Conservation (phyloP, 768 basidiomycete species). For the Astraeus odoratus region DNA sequence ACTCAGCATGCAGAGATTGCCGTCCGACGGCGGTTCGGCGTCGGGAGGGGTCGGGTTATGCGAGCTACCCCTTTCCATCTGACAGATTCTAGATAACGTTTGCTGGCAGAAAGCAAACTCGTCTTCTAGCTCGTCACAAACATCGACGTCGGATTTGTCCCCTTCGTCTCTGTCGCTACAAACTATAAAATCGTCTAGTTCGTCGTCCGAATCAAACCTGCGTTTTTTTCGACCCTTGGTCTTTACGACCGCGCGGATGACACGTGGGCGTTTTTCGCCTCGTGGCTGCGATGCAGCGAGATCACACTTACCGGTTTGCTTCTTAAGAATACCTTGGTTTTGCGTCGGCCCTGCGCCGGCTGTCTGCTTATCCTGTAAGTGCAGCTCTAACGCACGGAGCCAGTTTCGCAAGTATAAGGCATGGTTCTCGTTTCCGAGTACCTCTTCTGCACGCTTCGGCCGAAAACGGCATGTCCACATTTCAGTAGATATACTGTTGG, state of each 20-base stretch:
- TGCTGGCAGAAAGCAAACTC: slow-evolving; percentile 23
- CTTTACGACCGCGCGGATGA: slow-evolving; percentile 49
- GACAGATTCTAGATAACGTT: slow-evolving; percentile 16
- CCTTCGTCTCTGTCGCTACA: slow-evolving; percentile 30
- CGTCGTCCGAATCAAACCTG: slow-evolving; percentile 47
- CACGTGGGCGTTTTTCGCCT: slow-evolving; percentile 50
- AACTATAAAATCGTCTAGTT: slow-evolving; percentile 53
- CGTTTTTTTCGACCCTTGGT: slow-evolving; percentile 46
- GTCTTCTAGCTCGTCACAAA: slow-evolving; percentile 33
- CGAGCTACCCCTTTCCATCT: slow-evolving; percentile 2
- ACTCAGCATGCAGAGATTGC: slow-evolving; percentile 4
- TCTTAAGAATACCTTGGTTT: slow-evolving; percentile 6
- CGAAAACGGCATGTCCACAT: slow-evolving; percentile 74
- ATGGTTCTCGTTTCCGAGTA: slow-evolving; percentile 70
- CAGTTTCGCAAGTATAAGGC: slow-evolving; percentile 72
- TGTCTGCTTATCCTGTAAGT: slow-evolving; percentile 22
- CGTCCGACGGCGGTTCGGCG: slow-evolving; percentile 2
- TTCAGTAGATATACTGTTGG: slow-evolving; percentile 28
- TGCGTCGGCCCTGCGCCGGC: slow-evolving; percentile 2
- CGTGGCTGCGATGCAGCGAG: slow-evolving; percentile 16
- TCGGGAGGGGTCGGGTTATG: background rate
- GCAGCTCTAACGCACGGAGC: slow-evolving; percentile 64
- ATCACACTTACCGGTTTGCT: slow-evolving; percentile 20
- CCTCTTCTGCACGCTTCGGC: slow-evolving; percentile 64
- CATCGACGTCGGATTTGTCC: slow-evolving; percentile 19